phyloP scores from a whole-genome alignment of 805 yeast species.

The Clavispora vitiphila region DNA sequence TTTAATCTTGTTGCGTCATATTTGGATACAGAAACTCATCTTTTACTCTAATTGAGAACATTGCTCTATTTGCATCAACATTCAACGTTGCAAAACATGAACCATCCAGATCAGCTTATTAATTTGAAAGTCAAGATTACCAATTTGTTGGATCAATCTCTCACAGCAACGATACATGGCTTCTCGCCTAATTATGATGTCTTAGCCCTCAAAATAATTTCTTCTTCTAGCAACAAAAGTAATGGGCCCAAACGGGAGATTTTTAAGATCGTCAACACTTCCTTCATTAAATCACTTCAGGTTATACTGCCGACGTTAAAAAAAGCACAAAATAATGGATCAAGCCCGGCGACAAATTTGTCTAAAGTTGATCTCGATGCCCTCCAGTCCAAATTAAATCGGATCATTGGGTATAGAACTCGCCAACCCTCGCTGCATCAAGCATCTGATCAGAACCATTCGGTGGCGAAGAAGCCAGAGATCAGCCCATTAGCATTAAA shows the following conservation, averaged over 20 bases:
- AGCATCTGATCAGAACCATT: background rate
- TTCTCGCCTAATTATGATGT: conserved; percentile 47
- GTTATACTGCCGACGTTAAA: conserved; percentile 27
- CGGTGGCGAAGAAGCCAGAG: conserved; percentile 2
- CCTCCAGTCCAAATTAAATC: conserved; percentile 8
- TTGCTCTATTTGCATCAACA: background rate
- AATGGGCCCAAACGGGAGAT: conserved; percentile 6
- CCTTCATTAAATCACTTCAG: conserved; percentile 51
- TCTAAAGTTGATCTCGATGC: conserved; percentile 6
- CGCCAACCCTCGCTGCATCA: background rate
- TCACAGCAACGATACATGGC: conserved; percentile 62
- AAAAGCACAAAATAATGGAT: conserved; percentile 30
- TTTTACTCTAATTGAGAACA: background rate
- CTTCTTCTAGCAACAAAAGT: conserved; percentile 14
- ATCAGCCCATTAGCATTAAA: conserved; percentile 10
- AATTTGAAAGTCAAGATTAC: conserved; percentile 49
- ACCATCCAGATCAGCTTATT: conserved; percentile 12
- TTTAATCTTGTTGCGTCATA: background rate
- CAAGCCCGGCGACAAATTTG: conserved; percentile 14
- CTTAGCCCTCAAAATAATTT: conserved; percentile 27
- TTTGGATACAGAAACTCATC: too few species aligned
- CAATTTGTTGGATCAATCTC: conserved; percentile 52
- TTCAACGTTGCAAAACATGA: too few species aligned
- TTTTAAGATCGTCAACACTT: conserved; percentile 51
- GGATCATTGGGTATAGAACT: background rate